Evolutionary conservation across 768 basidiomycete species (phyloP), one percentile per base, ranked within the genome.

Genomic region (Pisolithus marmoratus): DNA sequence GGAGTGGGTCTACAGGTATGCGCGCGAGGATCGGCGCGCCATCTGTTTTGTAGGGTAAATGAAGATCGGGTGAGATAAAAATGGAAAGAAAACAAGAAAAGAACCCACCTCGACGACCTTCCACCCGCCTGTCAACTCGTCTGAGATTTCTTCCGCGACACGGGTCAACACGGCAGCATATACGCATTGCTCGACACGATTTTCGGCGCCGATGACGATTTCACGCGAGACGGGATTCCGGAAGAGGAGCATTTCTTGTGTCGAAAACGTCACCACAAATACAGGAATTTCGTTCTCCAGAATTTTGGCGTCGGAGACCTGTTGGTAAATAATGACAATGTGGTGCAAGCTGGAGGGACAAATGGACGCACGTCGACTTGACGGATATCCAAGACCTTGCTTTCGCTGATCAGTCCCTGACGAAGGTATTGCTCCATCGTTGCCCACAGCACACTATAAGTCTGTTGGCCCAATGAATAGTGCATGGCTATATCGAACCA

Each of bases 361-460:
- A 43, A 29, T 46, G 23, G 48, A 73, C 87, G 54, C 66, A 97
- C 93, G 68, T 99, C 96, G 38, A 99, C 94, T 73, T 95, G 87
- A 51, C 93, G 88, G 64, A 99, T 98, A 71, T 98, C 95, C 19
- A 98, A 82, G 19, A 96, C 88, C 63, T 91, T 92, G 69, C 90
- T 93, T 63, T 94, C 92, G 57, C 90, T 91, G 57, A 95, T 74
- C 23, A 98, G 78, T 2, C 95, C 94, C 63, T 95, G 93, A 36
- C 81, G 79, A 46, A 94, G 79, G 66, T 93, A 97, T 60, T 90
- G 87, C 58, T 94, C 93, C 83, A 99, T 90, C 7, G 94, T 95
- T 7, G 95, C 95, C 89, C 94, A 95, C 4, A 97, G 77, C n/a
- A 98, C 92, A 59, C 95, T 96, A 65, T 94, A 97, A 6, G 94